Base-by-base conservation (phyloP, 345 rosid species). In the Aethionema arabicum region DNA sequence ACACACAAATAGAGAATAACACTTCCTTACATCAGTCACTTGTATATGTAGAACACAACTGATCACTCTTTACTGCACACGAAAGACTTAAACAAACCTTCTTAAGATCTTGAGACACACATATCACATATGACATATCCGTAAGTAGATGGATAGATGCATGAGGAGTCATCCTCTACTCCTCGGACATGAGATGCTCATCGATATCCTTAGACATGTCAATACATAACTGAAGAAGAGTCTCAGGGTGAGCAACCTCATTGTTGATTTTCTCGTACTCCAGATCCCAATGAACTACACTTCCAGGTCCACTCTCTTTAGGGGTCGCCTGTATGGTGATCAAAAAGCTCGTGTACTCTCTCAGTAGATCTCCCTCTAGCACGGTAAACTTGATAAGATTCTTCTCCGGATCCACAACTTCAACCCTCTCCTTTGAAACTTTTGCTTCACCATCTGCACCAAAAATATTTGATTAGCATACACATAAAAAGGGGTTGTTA, bases 191-290 rank as follows among this genome's bases (percentile, higher is more conserved):
- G 32, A 60, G 77, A 56, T 73, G 50, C 11, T 49, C 68, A 15
- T 73, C 73, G 16, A 73, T 39, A 13, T 75, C 72, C 27, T 61
- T 70, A 47, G 33, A 52, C 27, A 35, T 0, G 10, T 75, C 32
- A 16, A 35, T 13, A 13, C 4, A 0, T 32, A 51, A 31, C 1
- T 65, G 21, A 7, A 69, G 38, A 32, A 64, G 33, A 2, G 68
- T 7, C 5, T 47, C 35, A 0, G 72, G 78, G 3, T 59, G 54
- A 3, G 61, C 13, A 10, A 65, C 51, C 32, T 32, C 32, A 5
- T 14, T 42, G 11, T 43, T 14, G 6, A 42, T 11, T 11, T 9
- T 42, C 47, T 42, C 47, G 5, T 42, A 42, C 14, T 42, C 47
- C 8, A 65, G 8, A 13, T 39, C 43, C 69, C 69, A 65, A 21